phyloP scores from a whole-genome alignment of 768 basidiomycete species.

The Naganishia antarctica region DNA sequence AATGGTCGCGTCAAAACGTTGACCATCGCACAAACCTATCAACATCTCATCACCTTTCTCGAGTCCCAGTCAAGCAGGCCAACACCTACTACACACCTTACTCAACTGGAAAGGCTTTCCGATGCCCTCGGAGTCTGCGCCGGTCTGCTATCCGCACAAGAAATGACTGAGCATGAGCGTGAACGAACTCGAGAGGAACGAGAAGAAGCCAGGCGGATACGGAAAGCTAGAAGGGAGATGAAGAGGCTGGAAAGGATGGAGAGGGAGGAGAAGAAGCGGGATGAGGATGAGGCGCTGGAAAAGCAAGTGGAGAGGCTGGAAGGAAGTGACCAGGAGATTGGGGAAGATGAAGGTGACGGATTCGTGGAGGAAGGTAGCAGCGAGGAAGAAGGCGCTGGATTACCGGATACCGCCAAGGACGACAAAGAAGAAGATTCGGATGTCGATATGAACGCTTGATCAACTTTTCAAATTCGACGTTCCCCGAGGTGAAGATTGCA shows the following conservation, averaged over 20 bases:
- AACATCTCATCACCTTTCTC: constrained; percentile 21
- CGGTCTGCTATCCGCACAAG: constrained; percentile 16
- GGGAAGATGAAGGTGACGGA: constrained; percentile 4
- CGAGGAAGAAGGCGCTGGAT: constrained; percentile 22
- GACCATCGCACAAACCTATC: constrained; percentile 10
- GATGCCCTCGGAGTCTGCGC: constrained; percentile 22
- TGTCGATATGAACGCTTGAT: not conserved
- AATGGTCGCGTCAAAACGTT: constrained; percentile 3
- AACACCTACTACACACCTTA: constrained; percentile 18
- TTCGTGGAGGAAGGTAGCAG: constrained; percentile 15
- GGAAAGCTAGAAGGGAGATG: constrained; percentile 31
- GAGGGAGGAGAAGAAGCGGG: constrained; percentile 32
- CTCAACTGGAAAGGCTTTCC: constrained; percentile 15
- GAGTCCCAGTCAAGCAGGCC: not conserved
- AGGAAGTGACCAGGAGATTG: constrained; percentile 19
- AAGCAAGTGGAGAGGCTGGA: constrained; percentile 34
- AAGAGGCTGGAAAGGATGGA: constrained; percentile 40
- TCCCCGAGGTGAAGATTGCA: too few species aligned
- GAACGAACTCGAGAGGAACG: constrained; percentile 39
- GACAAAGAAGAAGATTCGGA: constrained; percentile 11
- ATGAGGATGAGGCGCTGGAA: constrained; percentile 38
- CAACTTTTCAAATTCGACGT: too few species aligned
- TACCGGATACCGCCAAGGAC: constrained; percentile 22
- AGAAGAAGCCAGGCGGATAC: constrained; percentile 33
- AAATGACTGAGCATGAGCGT: constrained; percentile 22